Conservation (phyloP, 176 grass and related monocot genomes). For the Zoysia pacifica region DNA sequence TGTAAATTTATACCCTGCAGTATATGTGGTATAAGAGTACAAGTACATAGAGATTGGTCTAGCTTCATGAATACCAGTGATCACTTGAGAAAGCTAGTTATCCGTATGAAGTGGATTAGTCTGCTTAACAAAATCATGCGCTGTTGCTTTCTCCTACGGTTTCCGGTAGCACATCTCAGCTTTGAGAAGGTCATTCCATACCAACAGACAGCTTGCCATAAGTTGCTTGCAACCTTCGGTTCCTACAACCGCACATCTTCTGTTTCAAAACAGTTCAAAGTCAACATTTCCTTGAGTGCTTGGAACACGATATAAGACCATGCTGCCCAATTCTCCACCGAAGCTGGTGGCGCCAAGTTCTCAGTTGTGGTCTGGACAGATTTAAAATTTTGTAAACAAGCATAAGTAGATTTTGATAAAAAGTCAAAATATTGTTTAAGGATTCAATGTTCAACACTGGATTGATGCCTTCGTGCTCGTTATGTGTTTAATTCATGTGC, state of each 20-base stretch:
- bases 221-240: slow-evolving; percentile 24
- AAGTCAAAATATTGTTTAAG: not conserved
- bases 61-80: too few species aligned
- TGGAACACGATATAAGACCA: too few species aligned
- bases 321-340: too few species aligned
- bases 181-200: slow-evolving; percentile 15
- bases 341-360: too few species aligned
- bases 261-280: too few species aligned
- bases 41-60: too few species aligned
- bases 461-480: not conserved
- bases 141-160: not conserved
- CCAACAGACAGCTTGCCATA: slow-evolving; percentile 14
- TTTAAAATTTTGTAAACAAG: not conserved
- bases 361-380: too few species aligned
- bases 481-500: not conserved
- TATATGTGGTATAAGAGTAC: too few species aligned
- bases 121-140: not conserved
- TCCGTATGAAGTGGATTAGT: too few species aligned
- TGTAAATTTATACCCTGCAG: too few species aligned
- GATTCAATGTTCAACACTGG: not conserved
- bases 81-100: too few species aligned
- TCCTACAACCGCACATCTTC: slow-evolving; percentile 3
- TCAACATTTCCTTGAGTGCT: too few species aligned
- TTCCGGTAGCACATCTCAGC: not conserved
- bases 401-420: not conserved